Base-by-base conservation (phyloP, 192 early-diverging fungal species). In the Coemansia erecta region DNA sequence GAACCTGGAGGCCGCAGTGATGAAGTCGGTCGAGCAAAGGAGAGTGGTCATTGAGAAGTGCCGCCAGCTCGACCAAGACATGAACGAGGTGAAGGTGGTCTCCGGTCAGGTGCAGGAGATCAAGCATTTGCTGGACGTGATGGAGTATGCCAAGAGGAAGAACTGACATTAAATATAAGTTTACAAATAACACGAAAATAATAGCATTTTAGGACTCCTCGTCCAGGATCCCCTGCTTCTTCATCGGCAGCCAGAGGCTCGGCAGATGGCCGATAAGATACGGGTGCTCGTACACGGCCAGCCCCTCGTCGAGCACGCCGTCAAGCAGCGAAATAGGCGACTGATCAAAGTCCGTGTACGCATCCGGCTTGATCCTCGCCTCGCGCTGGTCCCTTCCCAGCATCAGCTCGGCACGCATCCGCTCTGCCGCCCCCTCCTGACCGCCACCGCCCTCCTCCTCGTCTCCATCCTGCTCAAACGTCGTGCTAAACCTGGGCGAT, bases 271-370 rank as follows among this genome's bases (percentile, higher is more conserved):
- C 87, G 18, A 85, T 56, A 6, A 90, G 55, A 15, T 85, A 85
- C 26, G 90, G 90, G 39, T 88, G 81, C 40, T 72, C 83, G 41
- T 87, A 92, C 11, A 78, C 72, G 21, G 82, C 74, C 83, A 90
- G 76, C 2, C 87, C 86, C 39, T 86, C 82, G 57, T 92, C 88
- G 22, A 92, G 60, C 8, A 92, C 82, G 21, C 90, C 90, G 18
- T 84, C 64, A 14, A 85, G 78, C 22, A 92, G 57, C 0, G 85
- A 84, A 77, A 88, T 86, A 8, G 90, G 86, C 10, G 90, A 89
- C 63, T 92, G 84, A 26, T 58, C 66, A 60, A 86, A 92, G 60
- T 92, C 87, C 8, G 90, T 92, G 46, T 82, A 87, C 24, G 81
- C 61, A 43, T 85, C 83, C 2, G 88, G 77, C 24, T 81, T 79